Conservation (phyloP, 306 rosid genomes). For the Vigna nakashimae region DNA sequence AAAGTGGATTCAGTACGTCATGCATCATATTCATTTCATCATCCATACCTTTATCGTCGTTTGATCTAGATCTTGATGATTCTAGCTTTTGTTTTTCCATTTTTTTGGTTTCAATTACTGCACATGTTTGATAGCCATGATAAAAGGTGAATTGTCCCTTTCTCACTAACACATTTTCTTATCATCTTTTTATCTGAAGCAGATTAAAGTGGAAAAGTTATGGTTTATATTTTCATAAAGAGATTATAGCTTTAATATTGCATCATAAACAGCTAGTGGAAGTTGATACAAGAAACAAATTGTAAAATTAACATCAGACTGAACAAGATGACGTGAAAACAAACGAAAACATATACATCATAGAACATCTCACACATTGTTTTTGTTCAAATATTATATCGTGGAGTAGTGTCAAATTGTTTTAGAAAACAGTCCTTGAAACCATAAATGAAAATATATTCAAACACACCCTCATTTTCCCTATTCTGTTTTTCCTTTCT, state of each 20-base stretch:
- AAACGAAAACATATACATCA: background rate
- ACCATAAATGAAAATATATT: too few species aligned
- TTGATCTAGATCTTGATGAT: slow-evolving; percentile 21
- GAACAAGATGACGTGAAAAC: background rate
- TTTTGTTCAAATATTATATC: background rate
- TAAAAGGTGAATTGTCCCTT: background rate
- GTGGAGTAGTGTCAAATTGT: background rate
- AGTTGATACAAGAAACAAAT: background rate
- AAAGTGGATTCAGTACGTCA: slow-evolving; percentile 82
- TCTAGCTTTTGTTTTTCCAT: background rate
- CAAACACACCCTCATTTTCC: too few species aligned
- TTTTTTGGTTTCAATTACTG: too few species aligned
- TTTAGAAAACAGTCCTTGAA: background rate
- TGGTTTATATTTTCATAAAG: background rate
- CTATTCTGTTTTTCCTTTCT: too few species aligned
- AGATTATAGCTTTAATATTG: too few species aligned
- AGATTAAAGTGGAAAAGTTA: background rate
- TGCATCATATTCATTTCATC: background rate
- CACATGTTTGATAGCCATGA: too few species aligned
- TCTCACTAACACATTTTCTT: background rate
- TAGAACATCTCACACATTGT: too few species aligned
- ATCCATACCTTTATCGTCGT: background rate
- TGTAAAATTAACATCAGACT: background rate
- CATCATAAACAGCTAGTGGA: too few species aligned
- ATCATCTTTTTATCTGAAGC: background rate